Percentiles rank a stretch among this genome's conserved stretches.
These are phyloP conservation scores for Lentinula sp. DNA, from an alignment of 768 basidiomycete species.

Conservation along the genomic window DNA sequence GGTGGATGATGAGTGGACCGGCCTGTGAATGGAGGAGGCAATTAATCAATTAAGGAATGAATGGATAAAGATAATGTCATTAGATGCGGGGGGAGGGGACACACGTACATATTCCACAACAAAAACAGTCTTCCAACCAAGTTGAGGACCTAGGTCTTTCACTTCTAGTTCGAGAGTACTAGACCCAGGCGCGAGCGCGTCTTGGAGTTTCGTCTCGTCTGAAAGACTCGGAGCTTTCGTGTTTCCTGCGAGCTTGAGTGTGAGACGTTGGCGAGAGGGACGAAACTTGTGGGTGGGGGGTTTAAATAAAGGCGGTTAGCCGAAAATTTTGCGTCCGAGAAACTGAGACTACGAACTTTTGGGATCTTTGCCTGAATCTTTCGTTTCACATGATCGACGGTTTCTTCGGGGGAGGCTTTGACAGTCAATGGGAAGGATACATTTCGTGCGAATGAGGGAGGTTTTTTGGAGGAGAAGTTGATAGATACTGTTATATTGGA, in stretches of 20 bases:
- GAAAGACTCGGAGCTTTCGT: constrained; percentile 37
- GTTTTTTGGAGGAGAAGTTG: constrained; percentile 18
- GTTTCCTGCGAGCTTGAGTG: constrained; percentile 48
- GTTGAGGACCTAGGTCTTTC: constrained; percentile 90
- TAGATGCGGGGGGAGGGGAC: too few relatives aligned
- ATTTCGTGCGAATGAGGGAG: constrained; percentile 29
- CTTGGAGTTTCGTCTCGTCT: constrained; percentile 55
- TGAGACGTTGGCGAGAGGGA: constrained; percentile 66
- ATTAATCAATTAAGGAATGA: too few relatives aligned
- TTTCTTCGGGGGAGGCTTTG: constrained; percentile 32
- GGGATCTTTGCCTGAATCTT: constrained; percentile 32
- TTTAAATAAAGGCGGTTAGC: too few relatives aligned
- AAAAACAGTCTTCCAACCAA: constrained; percentile 86
- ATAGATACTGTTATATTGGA: background rate
- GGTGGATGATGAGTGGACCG: constrained; percentile 88
- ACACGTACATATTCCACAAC: constrained; percentile 87
- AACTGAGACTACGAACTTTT: background rate
- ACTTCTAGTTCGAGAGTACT: constrained; percentile 51
- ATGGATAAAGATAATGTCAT: too few relatives aligned
- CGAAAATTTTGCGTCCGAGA: background rate
- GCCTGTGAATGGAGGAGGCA: constrained; percentile 40
- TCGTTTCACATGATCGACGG: constrained; percentile 49
- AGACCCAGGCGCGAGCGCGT: constrained; percentile 38
- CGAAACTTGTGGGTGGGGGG: constrained; percentile 38
- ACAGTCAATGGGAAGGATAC: constrained; percentile 32